These are phyloP conservation scores for Scheffersomyces illinoinensis DNA, from an alignment of 1,139 yeast species.

Conservation along the genomic window DNA sequence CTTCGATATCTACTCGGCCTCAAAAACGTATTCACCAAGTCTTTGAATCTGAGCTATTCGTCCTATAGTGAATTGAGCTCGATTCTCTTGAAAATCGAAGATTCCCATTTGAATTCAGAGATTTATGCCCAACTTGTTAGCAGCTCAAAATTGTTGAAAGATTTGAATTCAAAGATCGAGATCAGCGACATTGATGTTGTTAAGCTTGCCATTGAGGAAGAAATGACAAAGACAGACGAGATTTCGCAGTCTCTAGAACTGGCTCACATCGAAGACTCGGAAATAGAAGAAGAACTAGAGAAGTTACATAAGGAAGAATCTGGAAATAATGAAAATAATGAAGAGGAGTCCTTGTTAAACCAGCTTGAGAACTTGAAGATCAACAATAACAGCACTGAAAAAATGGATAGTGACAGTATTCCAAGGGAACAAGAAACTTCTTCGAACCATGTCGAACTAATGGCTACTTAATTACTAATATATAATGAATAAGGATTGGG, in stretches of 20 bases:
- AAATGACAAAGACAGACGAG: constrained; percentile 25
- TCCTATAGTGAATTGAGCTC: constrained; percentile 38
- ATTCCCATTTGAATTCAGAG: constrained; percentile 44
- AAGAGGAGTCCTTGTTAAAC: not conserved
- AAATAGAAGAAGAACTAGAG: constrained; percentile 35
- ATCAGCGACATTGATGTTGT: constrained; percentile 34
- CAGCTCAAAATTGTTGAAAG: constrained; percentile 35
- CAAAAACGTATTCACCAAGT: constrained; percentile 11
- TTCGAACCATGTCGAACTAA: not conserved
- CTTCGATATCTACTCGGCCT: not conserved
- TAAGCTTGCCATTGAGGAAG: constrained; percentile 43
- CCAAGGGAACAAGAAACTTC: not conserved
- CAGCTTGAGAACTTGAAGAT: not conserved
- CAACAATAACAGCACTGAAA: not conserved
- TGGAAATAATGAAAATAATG: not conserved
- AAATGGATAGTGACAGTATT: not conserved
- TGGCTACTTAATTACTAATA: not conserved
- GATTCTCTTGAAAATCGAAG: constrained; percentile 46
- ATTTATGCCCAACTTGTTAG: constrained; percentile 36
- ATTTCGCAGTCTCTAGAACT: constrained; percentile 33
- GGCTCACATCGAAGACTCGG: constrained; percentile 19
- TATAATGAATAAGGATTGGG: not conserved
- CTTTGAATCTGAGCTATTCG: constrained; percentile 29
- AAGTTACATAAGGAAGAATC: constrained; percentile 3
- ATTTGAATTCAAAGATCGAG: constrained; percentile 31